A percentile compares a stretch with the other conserved stretches of the same genome.
Conservation (phyloP, 2,329 filamentous ascomycete species). For the Penicillium sp. region DNA sequence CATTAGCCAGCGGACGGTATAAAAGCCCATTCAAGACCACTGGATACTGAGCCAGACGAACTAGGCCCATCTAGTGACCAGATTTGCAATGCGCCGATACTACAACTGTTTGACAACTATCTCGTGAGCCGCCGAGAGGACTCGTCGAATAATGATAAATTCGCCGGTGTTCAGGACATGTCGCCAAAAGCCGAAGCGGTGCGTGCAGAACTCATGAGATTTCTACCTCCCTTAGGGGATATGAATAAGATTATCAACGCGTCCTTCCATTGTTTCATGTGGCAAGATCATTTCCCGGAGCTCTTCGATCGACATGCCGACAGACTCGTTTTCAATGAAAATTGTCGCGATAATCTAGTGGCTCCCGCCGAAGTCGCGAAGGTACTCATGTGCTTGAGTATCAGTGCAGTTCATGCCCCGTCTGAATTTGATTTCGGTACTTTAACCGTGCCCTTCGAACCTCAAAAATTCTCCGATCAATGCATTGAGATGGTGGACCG, state of each 20-base stretch:
- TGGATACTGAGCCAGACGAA: conserved; percentile 18
- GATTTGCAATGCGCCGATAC: conserved; percentile 35
- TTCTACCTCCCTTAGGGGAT: conserved; percentile 34
- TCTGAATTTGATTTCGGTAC: conserved; percentile 36
- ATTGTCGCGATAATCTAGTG: conserved; percentile 19
- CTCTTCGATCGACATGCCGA: conserved; percentile 19
- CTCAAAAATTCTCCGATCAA: conserved; percentile 44
- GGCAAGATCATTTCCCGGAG: conserved; percentile 36
- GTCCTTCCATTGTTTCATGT: conserved; percentile 30
- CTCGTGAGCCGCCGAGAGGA: conserved; percentile 34
- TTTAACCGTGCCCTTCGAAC: conserved; percentile 39
- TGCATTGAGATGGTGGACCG: conserved; percentile 49
- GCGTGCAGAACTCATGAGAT: conserved; percentile 23
- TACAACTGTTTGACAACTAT: conserved; percentile 41
- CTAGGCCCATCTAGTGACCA: conserved; percentile 24
- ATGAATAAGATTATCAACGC: conserved; percentile 32
- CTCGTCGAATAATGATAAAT: conserved; percentile 24
- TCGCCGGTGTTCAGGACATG: conserved; percentile 21
- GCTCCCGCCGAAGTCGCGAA: conserved; percentile 41
- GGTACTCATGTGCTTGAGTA: conserved; percentile 44
- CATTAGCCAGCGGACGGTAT: conserved; percentile 1
- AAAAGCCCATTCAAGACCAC: conserved; percentile 2
- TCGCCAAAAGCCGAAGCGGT: conserved; percentile 28
- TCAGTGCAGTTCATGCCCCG: conserved; percentile 45
- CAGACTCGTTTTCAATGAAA: conserved; percentile 1